Evolutionary conservation across 2,329 filamentous ascomycete genomes (phyloP).

Genomic region (Colletotrichum liriopes): DNA sequence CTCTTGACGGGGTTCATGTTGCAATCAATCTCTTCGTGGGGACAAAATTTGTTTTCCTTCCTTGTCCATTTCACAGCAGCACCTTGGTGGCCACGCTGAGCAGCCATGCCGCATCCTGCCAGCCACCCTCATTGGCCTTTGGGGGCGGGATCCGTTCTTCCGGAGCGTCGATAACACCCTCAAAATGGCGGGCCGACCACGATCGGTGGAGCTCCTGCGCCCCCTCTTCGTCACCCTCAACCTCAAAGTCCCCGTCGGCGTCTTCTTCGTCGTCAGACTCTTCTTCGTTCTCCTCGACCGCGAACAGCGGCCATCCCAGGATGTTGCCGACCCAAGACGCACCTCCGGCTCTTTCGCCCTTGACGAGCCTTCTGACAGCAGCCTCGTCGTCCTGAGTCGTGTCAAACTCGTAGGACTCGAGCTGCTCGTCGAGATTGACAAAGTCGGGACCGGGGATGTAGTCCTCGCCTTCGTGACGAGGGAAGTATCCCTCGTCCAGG

Average conservation of each 20-base stretch:
- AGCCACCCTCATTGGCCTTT: conserved; percentile 71
- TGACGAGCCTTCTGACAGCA: conserved; percentile 70
- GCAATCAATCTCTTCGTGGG: conserved; percentile 2
- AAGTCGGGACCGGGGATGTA: conserved; percentile 72
- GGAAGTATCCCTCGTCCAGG: conserved; percentile 62
- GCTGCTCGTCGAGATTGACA: conserved; percentile 72
- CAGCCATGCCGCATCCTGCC: conserved; percentile 79
- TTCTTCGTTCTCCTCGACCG: conserved; percentile 74
- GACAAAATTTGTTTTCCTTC: neutral
- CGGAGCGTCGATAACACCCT: conserved; percentile 58
- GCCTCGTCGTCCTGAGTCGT: conserved; percentile 71
- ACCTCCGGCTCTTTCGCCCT: conserved; percentile 65
- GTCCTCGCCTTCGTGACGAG: conserved; percentile 52
- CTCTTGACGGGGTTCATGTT: conserved; percentile 5
- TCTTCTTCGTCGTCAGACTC: conserved; percentile 58
- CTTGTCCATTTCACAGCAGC: conserved; percentile 61
- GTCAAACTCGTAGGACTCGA: conserved; percentile 69
- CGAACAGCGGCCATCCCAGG: conserved; percentile 74
- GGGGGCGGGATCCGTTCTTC: conserved; percentile 65
- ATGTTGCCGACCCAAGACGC: conserved; percentile 73
- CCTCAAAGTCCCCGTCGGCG: conserved; percentile 54
- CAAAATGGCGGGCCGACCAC: conserved; percentile 55
- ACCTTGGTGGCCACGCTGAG: conserved; percentile 76
- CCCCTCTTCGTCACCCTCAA: conserved; percentile 46
- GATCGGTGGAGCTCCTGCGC: conserved; percentile 52